These are phyloP conservation scores for Microcos paniculata DNA, from an alignment of 345 rosid species.

Conservation along the genomic window DNA sequence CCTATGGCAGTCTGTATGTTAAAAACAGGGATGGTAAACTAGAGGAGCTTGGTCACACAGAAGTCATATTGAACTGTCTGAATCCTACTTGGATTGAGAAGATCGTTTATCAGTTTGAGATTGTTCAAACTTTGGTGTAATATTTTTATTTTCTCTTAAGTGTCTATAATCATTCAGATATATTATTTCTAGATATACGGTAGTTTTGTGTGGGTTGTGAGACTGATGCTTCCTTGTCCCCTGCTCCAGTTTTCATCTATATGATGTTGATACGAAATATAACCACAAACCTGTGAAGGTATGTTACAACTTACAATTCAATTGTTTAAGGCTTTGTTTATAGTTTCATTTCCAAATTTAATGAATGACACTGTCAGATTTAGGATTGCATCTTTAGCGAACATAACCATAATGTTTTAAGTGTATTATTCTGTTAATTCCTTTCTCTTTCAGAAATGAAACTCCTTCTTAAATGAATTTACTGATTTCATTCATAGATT, in stretches of 20 bases:
- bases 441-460: not conserved
- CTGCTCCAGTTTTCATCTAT: slow-evolving; percentile 58
- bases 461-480: slow-evolving; percentile 2
- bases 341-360: not conserved
- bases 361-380: not conserved
- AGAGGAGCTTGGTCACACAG: slow-evolving; percentile 88
- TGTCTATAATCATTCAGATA: not conserved
- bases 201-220: not conserved
- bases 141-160: not conserved
- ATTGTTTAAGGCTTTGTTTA: not conserved
- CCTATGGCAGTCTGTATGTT: slow-evolving; percentile 66
- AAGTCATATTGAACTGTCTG: slow-evolving; percentile 66
- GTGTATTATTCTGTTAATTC: no score
- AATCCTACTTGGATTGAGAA: slow-evolving; percentile 83
- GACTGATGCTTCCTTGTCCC: slow-evolving; percentile 18
- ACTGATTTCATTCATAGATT: not conserved
- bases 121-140: slow-evolving; percentile 64
- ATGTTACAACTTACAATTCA: slow-evolving; percentile 8
- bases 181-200: not conserved
- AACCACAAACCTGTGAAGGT: slow-evolving; percentile 80
- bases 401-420: no score
- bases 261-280: slow-evolving; percentile 69
- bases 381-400: not conserved
- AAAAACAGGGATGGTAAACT: slow-evolving; percentile 62
- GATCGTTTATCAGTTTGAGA: slow-evolving; percentile 77